Conservation (phyloP, 352 stramenopile species). For the Pythium guiyangense region DNA sequence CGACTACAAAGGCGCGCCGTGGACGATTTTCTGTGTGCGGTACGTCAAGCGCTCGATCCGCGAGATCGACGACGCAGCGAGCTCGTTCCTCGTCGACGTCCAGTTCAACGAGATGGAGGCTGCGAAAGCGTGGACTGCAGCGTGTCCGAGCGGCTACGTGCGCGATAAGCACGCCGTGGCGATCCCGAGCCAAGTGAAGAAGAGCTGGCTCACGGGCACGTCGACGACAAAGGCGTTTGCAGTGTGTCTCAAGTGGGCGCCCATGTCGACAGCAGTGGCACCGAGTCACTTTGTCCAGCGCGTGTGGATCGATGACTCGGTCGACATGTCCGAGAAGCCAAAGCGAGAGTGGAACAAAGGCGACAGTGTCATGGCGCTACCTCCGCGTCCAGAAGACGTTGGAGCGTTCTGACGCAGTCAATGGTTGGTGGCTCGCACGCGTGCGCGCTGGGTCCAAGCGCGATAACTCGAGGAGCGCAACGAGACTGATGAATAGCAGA, state of each 20-base stretch:
- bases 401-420: neutral
- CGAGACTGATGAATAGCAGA: too few relatives aligned
- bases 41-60: constrained; percentile 24
- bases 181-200: constrained; percentile 32
- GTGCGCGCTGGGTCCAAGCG: neutral
- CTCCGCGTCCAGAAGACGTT: neutral
- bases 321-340: constrained; percentile 30
- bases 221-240: constrained; percentile 25
- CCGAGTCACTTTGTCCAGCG: constrained; percentile 28
- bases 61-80: constrained; percentile 16
- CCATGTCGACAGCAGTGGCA: constrained; percentile 6
- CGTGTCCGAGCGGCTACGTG: constrained; percentile 22
- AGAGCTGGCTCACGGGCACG: constrained; percentile 23
- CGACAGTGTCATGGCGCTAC: constrained; percentile 4
- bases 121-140: constrained; percentile 17
- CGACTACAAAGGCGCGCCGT: constrained; percentile 34
- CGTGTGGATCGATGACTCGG: constrained; percentile 39
- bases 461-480: neutral
- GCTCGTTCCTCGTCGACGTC: constrained; percentile 23
- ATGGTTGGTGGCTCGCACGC: neutral
- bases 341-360: constrained; percentile 12
- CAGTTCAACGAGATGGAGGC: constrained; percentile 34
- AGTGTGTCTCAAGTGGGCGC: constrained; percentile 31
- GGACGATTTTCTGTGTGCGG: constrained; percentile 40
- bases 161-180: constrained; percentile 24